A percentile compares a stretch with the other conserved stretches of the same genome.
phyloP scores from a whole-genome alignment of 129 eudicot species.

The Chrysanthemum lavandulifolium region DNA sequence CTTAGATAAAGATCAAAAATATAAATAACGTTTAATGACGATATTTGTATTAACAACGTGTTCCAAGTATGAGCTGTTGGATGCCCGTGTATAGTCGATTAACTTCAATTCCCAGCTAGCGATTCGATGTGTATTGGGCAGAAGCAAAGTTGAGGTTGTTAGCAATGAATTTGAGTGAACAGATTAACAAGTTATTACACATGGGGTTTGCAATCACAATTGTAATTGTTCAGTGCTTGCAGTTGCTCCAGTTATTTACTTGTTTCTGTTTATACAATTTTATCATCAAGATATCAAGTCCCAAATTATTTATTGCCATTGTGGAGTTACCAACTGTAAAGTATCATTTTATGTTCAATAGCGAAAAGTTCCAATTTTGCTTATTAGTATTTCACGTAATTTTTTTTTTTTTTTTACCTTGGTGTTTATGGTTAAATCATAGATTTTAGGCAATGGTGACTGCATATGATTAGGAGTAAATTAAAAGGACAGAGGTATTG shows the following conservation, averaged over 20 bases:
- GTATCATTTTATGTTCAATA: constrained; percentile 2
- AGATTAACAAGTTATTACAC: too few relatives aligned
- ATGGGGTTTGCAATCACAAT: background rate
- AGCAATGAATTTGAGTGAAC: background rate
- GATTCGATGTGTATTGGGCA: background rate
- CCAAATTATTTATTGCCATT: too few relatives aligned
- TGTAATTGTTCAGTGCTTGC: constrained; percentile 9
- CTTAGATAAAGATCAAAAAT: too few relatives aligned
- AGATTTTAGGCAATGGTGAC: background rate
- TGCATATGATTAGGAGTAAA: constrained; percentile 11
- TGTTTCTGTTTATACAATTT: constrained; percentile 16
- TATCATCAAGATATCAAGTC: background rate
- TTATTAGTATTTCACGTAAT: too few relatives aligned
- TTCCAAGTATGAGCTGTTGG: constrained; percentile 3
- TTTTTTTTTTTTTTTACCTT: too few relatives aligned
- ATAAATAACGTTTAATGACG: too few relatives aligned
- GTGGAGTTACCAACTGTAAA: too few relatives aligned
- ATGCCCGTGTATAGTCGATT: constrained; percentile 19
- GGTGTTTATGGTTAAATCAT: background rate
- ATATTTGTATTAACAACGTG: too few relatives aligned
- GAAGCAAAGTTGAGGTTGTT: constrained; percentile 1
- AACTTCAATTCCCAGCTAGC: constrained; percentile 9
- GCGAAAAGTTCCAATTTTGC: background rate
- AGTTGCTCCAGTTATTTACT: background rate
- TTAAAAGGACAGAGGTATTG: background rate